Base-by-base conservation (phyloP, 306 rosid genomes). In the Psophocarpus tetragonolobus region DNA sequence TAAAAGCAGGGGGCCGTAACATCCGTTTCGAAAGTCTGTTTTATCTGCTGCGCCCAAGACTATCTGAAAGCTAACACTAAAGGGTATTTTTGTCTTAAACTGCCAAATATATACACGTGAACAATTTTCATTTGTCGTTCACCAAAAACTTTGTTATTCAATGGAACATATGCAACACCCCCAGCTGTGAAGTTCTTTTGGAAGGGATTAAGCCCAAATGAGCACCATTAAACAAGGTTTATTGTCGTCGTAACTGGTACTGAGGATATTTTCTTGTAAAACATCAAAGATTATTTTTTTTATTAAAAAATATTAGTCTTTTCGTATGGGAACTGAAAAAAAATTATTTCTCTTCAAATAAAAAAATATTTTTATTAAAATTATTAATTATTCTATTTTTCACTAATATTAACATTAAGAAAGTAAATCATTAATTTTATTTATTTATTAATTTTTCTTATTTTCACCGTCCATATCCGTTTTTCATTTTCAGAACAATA, bases 1-100 rank as follows among this genome's bases (percentile, higher is more conserved):
- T 71, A 29, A 81, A 84, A 77, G 80, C 77, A 58, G 66, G 60
- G 62, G 74, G 39, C 85, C 77, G 77, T 65, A 47, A 81, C 69
- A 1, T 42, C 73, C 73, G 73, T 64, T 71, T 35, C 3, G n/a
- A 17, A 70, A 75, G 6, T 63, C 67, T 1, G 42, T 38, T 73
- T 73, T 45, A 79, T 84, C 62, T 5, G 2, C 79, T 69, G 68
- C 71, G 39, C 32, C 33, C 53, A 33, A 47, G 10, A 42, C 66
- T 44, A 74, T 17, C 10, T 2, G 5, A 27, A 27, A 62, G 8
- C 32, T 0, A 14, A 51, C 8, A 0, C 2, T 0, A 14, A 75
- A 64, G 66, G 79, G 23, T 21, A 30, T 14, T 1, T 17, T 5
- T 26, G 61, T 69, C 75, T 44, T 50, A 30, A 32, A 21, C 2